Percentiles rank a stretch among this genome's conserved stretches.
These are phyloP conservation scores for Penicillium mononematosum DNA, from an alignment of 495 filamentous ascomycete species.

Conservation along the genomic window DNA sequence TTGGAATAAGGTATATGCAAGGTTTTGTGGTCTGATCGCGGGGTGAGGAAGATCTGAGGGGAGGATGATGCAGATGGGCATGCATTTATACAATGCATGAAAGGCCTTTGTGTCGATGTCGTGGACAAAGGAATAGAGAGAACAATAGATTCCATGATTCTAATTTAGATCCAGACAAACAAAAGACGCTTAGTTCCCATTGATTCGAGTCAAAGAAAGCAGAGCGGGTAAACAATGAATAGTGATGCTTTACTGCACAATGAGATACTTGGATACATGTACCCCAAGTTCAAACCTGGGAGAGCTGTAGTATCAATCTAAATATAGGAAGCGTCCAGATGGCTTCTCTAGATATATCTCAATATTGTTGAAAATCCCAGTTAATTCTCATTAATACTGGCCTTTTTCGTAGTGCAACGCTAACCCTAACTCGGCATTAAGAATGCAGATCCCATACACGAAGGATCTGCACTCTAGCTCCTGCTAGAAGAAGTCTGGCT, in stretches of 20 bases:
- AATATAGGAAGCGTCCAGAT: neutral
- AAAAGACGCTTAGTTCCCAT: slow-evolving; percentile 4
- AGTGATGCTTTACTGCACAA: neutral
- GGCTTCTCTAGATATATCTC: too few relatives aligned
- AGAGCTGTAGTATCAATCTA: neutral
- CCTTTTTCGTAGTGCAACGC: too few relatives aligned
- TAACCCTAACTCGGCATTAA: too few relatives aligned
- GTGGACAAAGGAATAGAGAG: slow-evolving; percentile 1
- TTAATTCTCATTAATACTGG: too few relatives aligned
- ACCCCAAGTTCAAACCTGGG: neutral
- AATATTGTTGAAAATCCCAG: too few relatives aligned
- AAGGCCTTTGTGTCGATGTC: neutral
- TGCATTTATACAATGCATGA: neutral
- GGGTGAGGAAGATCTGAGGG: neutral
- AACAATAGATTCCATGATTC: slow-evolving; percentile 3
- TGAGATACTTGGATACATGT: neutral
- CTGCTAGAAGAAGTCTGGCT: too few relatives aligned
- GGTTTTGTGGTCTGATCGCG: neutral
- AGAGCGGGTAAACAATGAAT: neutral
- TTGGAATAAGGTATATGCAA: neutral
- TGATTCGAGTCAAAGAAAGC: neutral
- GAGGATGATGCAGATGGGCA: neutral
- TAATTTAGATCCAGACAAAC: neutral
- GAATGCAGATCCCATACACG: too few relatives aligned
- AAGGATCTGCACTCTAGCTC: too few relatives aligned